Conservation (phyloP, 108 stramenopile species). For the Cyclotella baltica region DNA sequence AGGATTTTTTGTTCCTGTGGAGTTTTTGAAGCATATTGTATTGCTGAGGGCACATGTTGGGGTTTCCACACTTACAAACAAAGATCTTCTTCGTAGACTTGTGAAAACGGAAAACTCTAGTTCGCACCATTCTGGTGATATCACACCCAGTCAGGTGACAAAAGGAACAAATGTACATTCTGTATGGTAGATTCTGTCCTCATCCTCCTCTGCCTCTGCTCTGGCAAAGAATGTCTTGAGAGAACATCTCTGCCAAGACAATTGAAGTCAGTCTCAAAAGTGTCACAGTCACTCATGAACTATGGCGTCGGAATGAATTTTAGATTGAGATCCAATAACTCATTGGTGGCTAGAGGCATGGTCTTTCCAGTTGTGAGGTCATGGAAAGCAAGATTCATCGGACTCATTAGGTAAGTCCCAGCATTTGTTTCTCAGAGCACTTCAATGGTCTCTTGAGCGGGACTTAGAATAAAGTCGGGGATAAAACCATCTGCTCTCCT, state of each 20-base stretch:
- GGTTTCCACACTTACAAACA: too few species aligned
- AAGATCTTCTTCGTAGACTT: neutral
- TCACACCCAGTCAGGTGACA: neutral
- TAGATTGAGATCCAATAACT: slow-evolving; percentile 11
- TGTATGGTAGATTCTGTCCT: neutral
- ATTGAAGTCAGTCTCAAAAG: neutral
- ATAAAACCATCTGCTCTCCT: slow-evolving; percentile 8
- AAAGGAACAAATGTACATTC: slow-evolving; percentile 12
- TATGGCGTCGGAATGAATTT: slow-evolving; percentile 37
- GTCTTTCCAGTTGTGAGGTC: slow-evolving; percentile 15
- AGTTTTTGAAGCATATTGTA: neutral
- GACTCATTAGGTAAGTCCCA: slow-evolving; percentile 7
- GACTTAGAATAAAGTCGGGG: slow-evolving; percentile 10
- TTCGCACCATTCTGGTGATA: neutral
- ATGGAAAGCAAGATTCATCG: slow-evolving; percentile 28
- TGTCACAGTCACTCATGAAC: neutral
- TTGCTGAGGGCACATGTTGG: too few species aligned
- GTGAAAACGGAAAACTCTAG: neutral
- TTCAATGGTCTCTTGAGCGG: slow-evolving; percentile 5
- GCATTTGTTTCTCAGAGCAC: neutral
- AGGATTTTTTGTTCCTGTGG: neutral
- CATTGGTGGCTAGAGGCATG: neutral
- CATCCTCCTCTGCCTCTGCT: neutral
- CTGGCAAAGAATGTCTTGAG: slow-evolving; percentile 15
- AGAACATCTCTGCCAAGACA: slow-evolving; percentile 21